Percentiles rank a stretch among this genome's conserved stretches.
Conservation (phyloP, 345 rosid species). For the Eucalyptus curtisii region DNA sequence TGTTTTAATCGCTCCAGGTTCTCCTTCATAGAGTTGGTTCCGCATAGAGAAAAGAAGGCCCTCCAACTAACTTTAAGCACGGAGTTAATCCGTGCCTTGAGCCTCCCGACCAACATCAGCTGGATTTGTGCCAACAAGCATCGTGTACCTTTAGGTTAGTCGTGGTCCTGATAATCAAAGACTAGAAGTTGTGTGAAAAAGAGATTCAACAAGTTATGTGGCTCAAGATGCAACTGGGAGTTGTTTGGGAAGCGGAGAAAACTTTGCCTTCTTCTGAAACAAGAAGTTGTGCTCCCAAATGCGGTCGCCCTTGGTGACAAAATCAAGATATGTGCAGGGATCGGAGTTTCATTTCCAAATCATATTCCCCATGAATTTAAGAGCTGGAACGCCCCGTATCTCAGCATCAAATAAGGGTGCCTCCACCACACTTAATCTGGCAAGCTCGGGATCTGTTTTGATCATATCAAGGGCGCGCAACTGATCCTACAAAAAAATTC, state of each 20-base stretch:
- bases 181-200: neutral
- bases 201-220: neutral
- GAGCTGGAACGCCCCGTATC: conserved; percentile 76
- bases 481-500: conserved; percentile 40
- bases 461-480: conserved; percentile 39
- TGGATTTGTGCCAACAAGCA: neutral
- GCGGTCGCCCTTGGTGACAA: neutral
- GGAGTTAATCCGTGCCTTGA: neutral
- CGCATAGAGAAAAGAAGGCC: neutral
- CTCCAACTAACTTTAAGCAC: neutral
- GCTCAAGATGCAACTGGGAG: neutral
- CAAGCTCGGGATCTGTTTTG: conserved; percentile 37
- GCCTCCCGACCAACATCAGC: neutral
- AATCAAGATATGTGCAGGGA: neutral
- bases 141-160: neutral
- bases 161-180: neutral
- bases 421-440: conserved; percentile 32
- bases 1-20: neutral
- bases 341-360: conserved; percentile 37
- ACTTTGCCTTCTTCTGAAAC: neutral
- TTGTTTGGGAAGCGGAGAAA: neutral
- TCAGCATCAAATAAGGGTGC: conserved; percentile 59
- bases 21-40: neutral
- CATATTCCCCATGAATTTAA: conserved; percentile 60
- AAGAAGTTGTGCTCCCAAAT: neutral